Conservation (phyloP, 805 yeast genomes). For the Sugiyamaella qingdaonensis region DNA sequence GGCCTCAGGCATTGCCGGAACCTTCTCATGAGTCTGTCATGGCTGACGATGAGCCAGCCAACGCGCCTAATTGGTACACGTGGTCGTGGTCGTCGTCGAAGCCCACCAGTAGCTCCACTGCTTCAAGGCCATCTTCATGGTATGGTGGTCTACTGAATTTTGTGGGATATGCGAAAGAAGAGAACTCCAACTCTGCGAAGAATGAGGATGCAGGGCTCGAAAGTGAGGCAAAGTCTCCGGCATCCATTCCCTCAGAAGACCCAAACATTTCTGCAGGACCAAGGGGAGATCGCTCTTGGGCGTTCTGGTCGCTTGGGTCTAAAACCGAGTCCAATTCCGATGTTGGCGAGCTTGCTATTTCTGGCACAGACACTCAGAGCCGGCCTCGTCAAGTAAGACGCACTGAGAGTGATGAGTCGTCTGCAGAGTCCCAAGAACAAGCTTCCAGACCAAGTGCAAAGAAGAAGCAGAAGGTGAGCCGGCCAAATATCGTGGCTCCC, state of each 20-base stretch:
- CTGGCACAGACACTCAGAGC: constrained; percentile 29
- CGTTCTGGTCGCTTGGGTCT: constrained; percentile 29
- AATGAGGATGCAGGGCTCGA: neutral
- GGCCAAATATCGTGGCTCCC: constrained; percentile 29
- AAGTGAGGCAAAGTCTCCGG: neutral
- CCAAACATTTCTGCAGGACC: constrained; percentile 2
- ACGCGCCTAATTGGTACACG: constrained; percentile 8
- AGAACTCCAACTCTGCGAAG: neutral
- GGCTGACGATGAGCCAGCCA: neutral
- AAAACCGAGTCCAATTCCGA: neutral
- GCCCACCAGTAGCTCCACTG: neutral
- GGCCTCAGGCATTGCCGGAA: neutral
- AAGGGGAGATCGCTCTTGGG: constrained; percentile 29
- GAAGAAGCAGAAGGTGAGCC: constrained; percentile 8
- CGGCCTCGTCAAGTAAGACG: constrained; percentile 27
- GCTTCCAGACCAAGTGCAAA: constrained; percentile 5
- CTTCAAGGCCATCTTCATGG: constrained; percentile 2
- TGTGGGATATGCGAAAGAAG: neutral
- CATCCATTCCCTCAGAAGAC: constrained; percentile 2
- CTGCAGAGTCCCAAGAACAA: constrained; percentile 8
- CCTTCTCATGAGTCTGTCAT: neutral
- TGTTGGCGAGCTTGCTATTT: constrained; percentile 29
- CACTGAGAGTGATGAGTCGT: constrained; percentile 11
- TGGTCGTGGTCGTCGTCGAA: neutral
- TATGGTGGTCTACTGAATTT: constrained; percentile 10